These are phyloP conservation scores for Phoma sp. DNA, from an alignment of 2,329 filamentous ascomycete genomes.

Conservation along the genomic window DNA sequence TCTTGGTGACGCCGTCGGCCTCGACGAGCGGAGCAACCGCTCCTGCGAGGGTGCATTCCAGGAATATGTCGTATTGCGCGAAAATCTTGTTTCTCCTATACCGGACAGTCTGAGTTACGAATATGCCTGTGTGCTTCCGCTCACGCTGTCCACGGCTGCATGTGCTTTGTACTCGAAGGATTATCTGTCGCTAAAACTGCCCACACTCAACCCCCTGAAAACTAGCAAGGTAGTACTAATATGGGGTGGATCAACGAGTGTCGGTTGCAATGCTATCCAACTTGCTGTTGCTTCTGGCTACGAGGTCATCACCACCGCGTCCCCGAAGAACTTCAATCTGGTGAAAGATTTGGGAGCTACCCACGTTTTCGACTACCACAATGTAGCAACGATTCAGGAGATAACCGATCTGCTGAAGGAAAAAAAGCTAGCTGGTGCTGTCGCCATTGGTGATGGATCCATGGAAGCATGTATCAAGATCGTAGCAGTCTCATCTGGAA, in stretches of 20 bases:
- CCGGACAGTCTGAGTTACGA: slow-evolving; percentile 57
- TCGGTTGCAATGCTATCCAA: slow-evolving; percentile 57
- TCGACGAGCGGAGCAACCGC: slow-evolving; percentile 14
- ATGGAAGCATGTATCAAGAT: slow-evolving; percentile 21
- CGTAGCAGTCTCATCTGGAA: slow-evolving; percentile 11
- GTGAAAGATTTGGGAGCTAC: slow-evolving; percentile 55
- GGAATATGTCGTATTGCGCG: slow-evolving; percentile 58
- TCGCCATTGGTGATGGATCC: slow-evolving; percentile 38
- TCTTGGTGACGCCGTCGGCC: slow-evolving; percentile 32
- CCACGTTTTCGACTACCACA: slow-evolving; percentile 56
- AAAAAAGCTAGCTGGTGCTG: slow-evolving; percentile 43
- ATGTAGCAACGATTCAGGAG: slow-evolving; percentile 27
- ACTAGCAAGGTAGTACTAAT: slow-evolving; percentile 44
- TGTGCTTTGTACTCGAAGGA: slow-evolving; percentile 21
- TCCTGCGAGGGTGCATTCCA: slow-evolving; percentile 58
- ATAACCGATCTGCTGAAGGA: slow-evolving; percentile 45
- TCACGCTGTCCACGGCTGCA: slow-evolving; percentile 21
- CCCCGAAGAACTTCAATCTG: slow-evolving; percentile 55
- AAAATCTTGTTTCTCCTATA: slow-evolving; percentile 53
- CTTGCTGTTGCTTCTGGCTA: slow-evolving; percentile 54
- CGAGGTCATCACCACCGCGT: slow-evolving; percentile 54
- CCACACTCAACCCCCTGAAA: slow-evolving; percentile 53
- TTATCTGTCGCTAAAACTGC: slow-evolving; percentile 16
- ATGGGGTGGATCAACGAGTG: slow-evolving; percentile 58
- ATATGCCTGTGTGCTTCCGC: slow-evolving; percentile 54